Evolutionary conservation across 2,329 filamentous ascomycete species (phyloP), one percentile per base, ranked within the genome.

Genomic region (Colletotrichum coccodes): DNA sequence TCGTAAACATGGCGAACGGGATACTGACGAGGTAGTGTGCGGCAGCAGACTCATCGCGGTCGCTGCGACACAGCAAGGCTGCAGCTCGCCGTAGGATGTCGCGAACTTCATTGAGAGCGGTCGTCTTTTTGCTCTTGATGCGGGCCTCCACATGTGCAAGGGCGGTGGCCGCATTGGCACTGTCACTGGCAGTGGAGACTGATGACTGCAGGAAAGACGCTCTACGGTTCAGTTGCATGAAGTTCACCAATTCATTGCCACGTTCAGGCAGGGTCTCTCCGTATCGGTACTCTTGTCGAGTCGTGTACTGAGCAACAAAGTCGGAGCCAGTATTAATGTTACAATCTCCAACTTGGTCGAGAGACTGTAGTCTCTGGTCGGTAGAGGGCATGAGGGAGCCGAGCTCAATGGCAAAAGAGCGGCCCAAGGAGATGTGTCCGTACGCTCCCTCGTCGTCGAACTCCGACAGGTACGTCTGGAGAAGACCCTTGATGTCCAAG

Each of bases 251-350:
- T 75, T 92, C 90, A 68, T 87, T 85, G 68, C 91, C 90, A 70
- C 91, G 89, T 67, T 92, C 90, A 1, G 91, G 89, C 42, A 92
- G 82, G 3, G 90, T 88, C 77, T 97, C 94, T 12, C 94, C 90
- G 76, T 95, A 95, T 64, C 95, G 91, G 79, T 99, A 99, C 76
- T 97, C 95, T 78, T 99, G 97, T 42, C 96, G 92, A 30, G 94
- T 97, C 4, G 95, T 98, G 78, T 99, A 99, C 76, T 99, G 95
- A 2, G 96, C 94, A 76, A 99, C 90, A 75, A 99, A 97, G 77
- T 98, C 95, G 3, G 96, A 98, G 0, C 94, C 94, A 12, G 95
- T 94, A 77, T 98, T 97, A 78, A 98, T 91, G 71, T 89, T 89
- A 61, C 89, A 89, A 54, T 91, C 89, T 21, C 92, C 90, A 71